Evolutionary conservation across 116 monocot genomes (phyloP), one percentile per base, ranked within the genome.

Genomic region (Trichopus zeylanicus): DNA sequence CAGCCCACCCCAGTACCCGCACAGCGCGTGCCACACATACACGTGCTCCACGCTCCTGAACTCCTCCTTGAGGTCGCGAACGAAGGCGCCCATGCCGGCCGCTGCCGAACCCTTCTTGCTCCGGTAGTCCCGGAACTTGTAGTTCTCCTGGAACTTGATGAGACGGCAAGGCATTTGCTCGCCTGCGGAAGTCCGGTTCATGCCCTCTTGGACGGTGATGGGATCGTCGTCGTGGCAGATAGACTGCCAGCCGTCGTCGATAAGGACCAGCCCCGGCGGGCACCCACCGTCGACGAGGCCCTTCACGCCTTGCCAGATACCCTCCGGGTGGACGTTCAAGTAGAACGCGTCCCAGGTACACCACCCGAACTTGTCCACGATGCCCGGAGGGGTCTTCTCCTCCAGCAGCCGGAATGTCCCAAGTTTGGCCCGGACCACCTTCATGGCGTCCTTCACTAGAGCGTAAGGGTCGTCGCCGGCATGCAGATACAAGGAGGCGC

Each of bases 91-190:
- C 75, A 92, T 51, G 1, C 84, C 92, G 0, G 29, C 34, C 19
- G 3, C 49, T 59, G n/a, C 6, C 18, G n/a, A n/a, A 21, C 39
- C 29, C 2, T 30, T 48, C 58, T 31, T 48, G 70, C 74, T 68
- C 57, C 26, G 35, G 60, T 79, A 81, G 49, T 72, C 68, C 1
- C 62, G 55, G 75, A 93, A 88, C 61, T 93, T 88, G 76, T 77
- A 46, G 71, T 93, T 93, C 74, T 93, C 93, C 62, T 82, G 56
- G 71, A 84, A 88, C 31, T 58, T 62, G 22, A 76, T 65, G 1
- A 92, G 84, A 38, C 92, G n/a, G 72, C 92, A 92, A 5, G 87
- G 92, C 92, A 92, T 92, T 66, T 92, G 92, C 67, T 87, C 92
- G 4, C 92, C 92, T 2, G 92, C 92, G 11, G 78, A 61, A 7